These are phyloP conservation scores for Beauveria bassiana DNA, from an alignment of 2,329 filamentous ascomycete species.

Conservation along the genomic window DNA sequence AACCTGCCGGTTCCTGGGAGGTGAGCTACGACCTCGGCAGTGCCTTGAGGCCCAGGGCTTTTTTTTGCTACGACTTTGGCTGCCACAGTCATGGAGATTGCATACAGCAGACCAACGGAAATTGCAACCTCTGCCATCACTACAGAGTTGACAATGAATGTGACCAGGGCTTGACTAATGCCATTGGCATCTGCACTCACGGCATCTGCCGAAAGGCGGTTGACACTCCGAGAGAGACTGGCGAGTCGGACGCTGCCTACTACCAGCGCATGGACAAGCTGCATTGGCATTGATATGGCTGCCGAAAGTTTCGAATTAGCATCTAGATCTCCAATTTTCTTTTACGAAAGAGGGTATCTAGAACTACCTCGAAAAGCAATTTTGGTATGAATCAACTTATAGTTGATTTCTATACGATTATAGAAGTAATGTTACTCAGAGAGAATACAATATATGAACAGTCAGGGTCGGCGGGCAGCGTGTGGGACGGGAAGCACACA, in stretches of 20 bases:
- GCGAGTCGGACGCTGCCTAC: neutral
- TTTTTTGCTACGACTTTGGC: neutral
- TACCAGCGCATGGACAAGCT: neutral
- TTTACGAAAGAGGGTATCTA: no score
- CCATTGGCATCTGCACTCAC: neutral
- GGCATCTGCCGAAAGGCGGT: neutral
- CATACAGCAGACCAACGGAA: neutral
- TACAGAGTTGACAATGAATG: neutral
- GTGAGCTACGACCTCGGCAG: neutral
- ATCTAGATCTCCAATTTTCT: no score
- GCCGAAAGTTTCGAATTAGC: no score
- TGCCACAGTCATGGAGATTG: neutral
- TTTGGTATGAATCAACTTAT: no score
- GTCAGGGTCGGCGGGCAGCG: no score
- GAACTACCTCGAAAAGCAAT: no score
- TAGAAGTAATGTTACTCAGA: no score
- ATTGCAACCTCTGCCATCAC: neutral
- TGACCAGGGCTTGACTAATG: neutral
- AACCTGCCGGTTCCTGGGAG: neutral
- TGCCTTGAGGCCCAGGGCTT: neutral
- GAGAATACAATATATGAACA: no score
- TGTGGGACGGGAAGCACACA: no score
- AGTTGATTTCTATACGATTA: no score
- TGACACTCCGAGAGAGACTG: neutral
- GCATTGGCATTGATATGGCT: neutral